phyloP scores from a whole-genome alignment of 768 basidiomycete species.

The Mycena amicta region DNA sequence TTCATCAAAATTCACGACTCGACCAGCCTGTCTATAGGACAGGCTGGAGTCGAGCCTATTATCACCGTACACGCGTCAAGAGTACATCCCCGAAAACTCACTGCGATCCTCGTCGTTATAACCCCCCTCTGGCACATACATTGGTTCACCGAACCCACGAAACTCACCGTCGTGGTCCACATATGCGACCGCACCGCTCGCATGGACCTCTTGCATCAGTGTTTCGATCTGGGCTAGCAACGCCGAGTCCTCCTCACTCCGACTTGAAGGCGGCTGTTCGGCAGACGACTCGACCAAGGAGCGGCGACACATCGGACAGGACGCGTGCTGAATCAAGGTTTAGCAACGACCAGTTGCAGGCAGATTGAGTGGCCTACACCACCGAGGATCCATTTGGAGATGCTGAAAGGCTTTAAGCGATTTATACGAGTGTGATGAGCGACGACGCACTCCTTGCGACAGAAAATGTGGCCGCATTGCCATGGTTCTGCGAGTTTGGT shows the following conservation, averaged over 20 bases:
- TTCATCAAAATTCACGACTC: no score
- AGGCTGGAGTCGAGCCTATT: no score
- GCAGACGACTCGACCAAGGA: constrained; percentile 37
- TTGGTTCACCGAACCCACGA: constrained; percentile 14
- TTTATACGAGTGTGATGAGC: constrained; percentile 9
- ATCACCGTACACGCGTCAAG: constrained; percentile 43
- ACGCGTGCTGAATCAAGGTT: constrained; percentile 48
- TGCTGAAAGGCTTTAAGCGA: constrained; percentile 44
- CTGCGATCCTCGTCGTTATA: constrained; percentile 30
- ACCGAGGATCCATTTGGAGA: constrained; percentile 62
- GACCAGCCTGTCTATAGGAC: no score
- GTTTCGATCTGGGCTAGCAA: constrained; percentile 12
- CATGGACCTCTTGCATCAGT: constrained; percentile 16
- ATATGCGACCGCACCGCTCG: constrained; percentile 15
- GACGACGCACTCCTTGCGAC: constrained; percentile 67
- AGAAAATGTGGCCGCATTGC: constrained; percentile 75
- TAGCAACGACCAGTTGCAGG: no score
- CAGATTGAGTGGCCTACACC: constrained; percentile 51
- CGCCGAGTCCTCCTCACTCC: constrained; percentile 4
- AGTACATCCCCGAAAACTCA: constrained; percentile 61
- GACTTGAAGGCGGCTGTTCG: constrained; percentile 9
- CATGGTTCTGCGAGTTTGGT: constrained; percentile 56
- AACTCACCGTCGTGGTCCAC: constrained; percentile 24
- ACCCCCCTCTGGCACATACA: constrained; percentile 12
- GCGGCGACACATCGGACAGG: constrained; percentile 68